A percentile compares a stretch with the other conserved stretches of the same genome.
Conservation (phyloP, 805 yeast species). For the Wickerhamomyces silvicola region DNA sequence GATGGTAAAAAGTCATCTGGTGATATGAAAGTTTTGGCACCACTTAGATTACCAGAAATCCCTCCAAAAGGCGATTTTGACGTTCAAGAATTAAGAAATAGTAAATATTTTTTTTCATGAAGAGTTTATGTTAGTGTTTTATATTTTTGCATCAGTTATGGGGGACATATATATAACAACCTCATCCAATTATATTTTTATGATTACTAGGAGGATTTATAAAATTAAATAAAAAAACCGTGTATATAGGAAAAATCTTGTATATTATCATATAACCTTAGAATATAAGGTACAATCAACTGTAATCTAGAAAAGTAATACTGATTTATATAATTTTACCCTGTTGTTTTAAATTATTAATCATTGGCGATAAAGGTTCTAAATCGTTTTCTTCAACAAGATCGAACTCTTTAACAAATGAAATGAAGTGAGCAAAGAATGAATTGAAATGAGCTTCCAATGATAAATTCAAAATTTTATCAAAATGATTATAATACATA, state of each 20-base stretch:
- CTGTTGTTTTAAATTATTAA: constrained; percentile 75
- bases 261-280: too few relatives aligned
- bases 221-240: too few relatives aligned
- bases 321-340: constrained; percentile 84
- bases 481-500: constrained; percentile 91
- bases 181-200: too few relatives aligned
- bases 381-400: constrained; percentile 75
- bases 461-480: constrained; percentile 82
- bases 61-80: constrained; percentile 84
- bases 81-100: constrained; percentile 61
- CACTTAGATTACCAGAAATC: constrained; percentile 62
- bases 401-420: constrained; percentile 79
- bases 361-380: constrained; percentile 70
- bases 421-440: constrained; percentile 87
- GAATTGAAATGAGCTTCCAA: constrained; percentile 98
- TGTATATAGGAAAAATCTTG: too few relatives aligned
- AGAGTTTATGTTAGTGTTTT: background rate
- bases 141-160: too few relatives aligned
- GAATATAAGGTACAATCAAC: too few relatives aligned
- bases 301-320: too few relatives aligned
- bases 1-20: constrained; percentile 15
- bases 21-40: constrained; percentile 43
- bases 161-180: too few relatives aligned
- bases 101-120: constrained; percentile 69
- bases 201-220: too few relatives aligned